Conservation (phyloP, 169 alveolate species). For the Plasmodium inui region DNA sequence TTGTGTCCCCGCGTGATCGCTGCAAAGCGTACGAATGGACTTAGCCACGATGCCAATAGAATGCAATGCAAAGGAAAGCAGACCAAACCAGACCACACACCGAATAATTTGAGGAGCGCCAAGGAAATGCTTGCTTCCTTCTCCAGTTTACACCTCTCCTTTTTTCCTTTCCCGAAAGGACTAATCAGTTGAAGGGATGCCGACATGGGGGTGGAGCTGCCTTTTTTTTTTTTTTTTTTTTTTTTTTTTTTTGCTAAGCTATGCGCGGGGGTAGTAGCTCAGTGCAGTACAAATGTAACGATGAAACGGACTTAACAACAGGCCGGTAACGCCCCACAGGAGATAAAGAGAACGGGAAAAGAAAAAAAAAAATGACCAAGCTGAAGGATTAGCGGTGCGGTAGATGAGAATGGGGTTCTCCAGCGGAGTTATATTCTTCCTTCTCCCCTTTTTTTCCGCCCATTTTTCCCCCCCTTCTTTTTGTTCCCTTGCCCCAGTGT, state of each 20-base stretch:
- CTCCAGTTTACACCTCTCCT: background rate
- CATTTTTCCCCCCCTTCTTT: background rate
- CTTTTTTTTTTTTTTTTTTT: background rate
- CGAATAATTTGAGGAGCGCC: background rate
- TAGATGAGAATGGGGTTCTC: background rate
- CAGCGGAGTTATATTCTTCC: background rate
- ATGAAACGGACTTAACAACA: background rate
- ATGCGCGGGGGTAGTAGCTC: background rate
- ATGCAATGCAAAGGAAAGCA: no score
- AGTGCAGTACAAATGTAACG: background rate
- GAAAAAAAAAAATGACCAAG: no score
- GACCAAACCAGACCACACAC: background rate
- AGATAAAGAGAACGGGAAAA: no score
- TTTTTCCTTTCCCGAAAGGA: background rate
- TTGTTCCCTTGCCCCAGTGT: background rate
- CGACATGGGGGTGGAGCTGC: background rate
- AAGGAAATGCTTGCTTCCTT: background rate
- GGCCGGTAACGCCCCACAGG: background rate
- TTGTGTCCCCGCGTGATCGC: background rate
- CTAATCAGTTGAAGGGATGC: background rate
- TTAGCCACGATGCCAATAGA: background rate
- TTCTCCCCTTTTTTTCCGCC: no score
- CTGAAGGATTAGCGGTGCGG: background rate
- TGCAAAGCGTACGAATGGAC: background rate
- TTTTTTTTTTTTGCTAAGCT: background rate